phyloP scores from a whole-genome alignment of 2,329 filamentous ascomycete species.

The Arachnomyces sp. region DNA sequence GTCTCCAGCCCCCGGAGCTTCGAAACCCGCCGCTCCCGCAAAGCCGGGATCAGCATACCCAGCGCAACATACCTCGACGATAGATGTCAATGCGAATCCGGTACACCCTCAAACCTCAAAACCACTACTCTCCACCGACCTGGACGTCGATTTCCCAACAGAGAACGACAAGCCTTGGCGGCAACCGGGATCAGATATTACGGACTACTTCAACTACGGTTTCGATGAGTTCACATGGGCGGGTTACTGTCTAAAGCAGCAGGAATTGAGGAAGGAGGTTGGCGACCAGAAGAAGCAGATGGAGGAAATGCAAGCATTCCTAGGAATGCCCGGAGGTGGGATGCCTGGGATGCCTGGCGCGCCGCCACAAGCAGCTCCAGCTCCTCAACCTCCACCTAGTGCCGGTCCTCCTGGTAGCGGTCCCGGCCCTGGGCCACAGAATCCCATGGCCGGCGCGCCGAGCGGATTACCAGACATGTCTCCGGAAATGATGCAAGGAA shows the following conservation, averaged over 20 bases:
- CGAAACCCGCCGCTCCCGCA: constrained; percentile 35
- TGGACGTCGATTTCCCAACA: constrained; percentile 62
- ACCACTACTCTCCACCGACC: constrained; percentile 72
- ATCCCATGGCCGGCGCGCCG: constrained; percentile 27
- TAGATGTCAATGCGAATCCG: constrained; percentile 79
- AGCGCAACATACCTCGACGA: constrained; percentile 64
- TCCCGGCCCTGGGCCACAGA: constrained; percentile 9
- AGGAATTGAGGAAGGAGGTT: constrained; percentile 68
- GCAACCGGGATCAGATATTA: constrained; percentile 85
- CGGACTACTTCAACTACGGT: constrained; percentile 98
- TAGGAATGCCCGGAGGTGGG: constrained; percentile 37
- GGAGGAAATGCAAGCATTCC: constrained; percentile 55
- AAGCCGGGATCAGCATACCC: constrained; percentile 57
- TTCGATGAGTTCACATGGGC: constrained; percentile 99
- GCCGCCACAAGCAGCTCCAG: constrained; percentile 14
- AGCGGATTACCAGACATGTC: constrained; percentile 45
- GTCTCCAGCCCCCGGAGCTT: constrained; percentile 24
- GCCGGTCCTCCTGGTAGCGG: constrained; percentile 1
- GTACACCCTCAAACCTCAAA: constrained; percentile 66
- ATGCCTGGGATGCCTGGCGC: constrained; percentile 40
- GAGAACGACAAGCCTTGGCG: constrained; percentile 89
- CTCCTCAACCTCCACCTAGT: constrained; percentile 9
- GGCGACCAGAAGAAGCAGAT: constrained; percentile 68
- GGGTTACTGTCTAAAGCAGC: constrained; percentile 83
- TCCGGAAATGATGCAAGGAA: constrained; percentile 52